Percentiles rank a stretch among this genome's conserved stretches.
These are phyloP conservation scores for Alternaria solani DNA, from an alignment of 2,329 filamentous ascomycete genomes.

Conservation along the genomic window DNA sequence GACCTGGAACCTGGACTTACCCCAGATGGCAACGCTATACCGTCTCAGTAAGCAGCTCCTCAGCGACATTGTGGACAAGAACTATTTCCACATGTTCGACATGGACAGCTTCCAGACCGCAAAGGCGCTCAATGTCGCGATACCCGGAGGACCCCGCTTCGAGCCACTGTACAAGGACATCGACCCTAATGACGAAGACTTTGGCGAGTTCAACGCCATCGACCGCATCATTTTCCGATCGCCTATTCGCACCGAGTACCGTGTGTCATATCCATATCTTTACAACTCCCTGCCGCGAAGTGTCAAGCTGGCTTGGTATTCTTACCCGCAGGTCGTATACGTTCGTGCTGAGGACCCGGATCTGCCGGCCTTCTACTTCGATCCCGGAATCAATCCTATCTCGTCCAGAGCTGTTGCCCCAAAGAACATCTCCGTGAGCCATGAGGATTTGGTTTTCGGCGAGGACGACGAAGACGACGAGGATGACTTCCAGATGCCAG, in stretches of 20 bases:
- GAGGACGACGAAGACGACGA: conserved; percentile 84
- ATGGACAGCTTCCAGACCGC: conserved; percentile 93
- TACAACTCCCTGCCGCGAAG: conserved; percentile 97
- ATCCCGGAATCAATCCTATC: conserved; percentile 96
- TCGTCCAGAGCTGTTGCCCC: conserved; percentile 93
- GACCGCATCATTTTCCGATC: conserved; percentile 98
- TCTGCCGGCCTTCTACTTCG: conserved; percentile 95
- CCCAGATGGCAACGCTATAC: conserved; percentile 95
- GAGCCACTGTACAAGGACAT: conserved; percentile 98
- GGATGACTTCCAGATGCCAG: conserved; percentile 83
- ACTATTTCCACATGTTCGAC: conserved; percentile 98
- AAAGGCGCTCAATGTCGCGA: conserved; percentile 95
- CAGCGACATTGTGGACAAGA: conserved; percentile 91
- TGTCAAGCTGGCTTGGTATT: conserved; percentile 93
- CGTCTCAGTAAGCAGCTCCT: conserved; percentile 89
- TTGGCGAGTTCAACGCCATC: conserved; percentile 99
- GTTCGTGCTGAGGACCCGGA: conserved; percentile 86
- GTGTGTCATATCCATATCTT: conserved; percentile 91
- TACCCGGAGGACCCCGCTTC: conserved; percentile 96
- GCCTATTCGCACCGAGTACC: conserved; percentile 93
- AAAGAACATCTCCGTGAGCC: conserved; percentile 89
- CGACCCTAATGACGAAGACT: conserved; percentile 98
- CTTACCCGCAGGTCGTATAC: conserved; percentile 91
- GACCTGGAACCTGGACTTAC: conserved; percentile 88
- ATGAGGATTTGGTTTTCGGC: conserved; percentile 94